phyloP scores from a whole-genome alignment of 2,329 filamentous ascomycete species.

The Sphaerulina musiva region DNA sequence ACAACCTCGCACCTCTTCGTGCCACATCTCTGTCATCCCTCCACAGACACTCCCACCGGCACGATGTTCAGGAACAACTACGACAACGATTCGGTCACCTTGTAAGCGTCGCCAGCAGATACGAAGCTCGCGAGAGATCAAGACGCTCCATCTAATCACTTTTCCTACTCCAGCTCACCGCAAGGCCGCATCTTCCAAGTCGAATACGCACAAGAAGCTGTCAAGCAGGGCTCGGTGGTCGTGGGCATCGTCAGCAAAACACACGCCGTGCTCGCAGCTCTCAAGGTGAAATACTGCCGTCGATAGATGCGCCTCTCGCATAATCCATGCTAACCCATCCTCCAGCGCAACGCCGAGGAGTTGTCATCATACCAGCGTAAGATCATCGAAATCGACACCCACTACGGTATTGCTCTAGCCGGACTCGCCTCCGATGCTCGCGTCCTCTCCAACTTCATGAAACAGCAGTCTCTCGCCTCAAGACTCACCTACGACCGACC shows the following conservation, averaged over 20 bases:
- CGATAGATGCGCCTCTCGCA: not conserved
- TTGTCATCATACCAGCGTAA: constrained; percentile 99
- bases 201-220: constrained; percentile 96
- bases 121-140: not conserved
- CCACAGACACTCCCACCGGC: constrained; percentile 1
- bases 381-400: constrained; percentile 91
- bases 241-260: constrained; percentile 97
- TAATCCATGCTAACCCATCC: not conserved
- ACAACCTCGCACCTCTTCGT: too few relatives aligned
- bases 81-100: constrained; percentile 99
- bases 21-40: too few relatives aligned
- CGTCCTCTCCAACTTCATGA: constrained; percentile 99
- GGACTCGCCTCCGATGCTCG: constrained; percentile 96
- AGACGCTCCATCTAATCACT: constrained; percentile 7
- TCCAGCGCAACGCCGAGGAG: constrained; percentile 93
- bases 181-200: constrained; percentile 99
- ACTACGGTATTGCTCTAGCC: constrained; percentile 90
- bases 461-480: constrained; percentile 93
- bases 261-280: constrained; percentile 87
- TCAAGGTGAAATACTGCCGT: constrained; percentile 62
- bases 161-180: constrained; percentile 62
- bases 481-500: constrained; percentile 93
- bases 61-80: constrained; percentile 99
- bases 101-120: constrained; percentile 54
- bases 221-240: constrained; percentile 97